Evolutionary conservation across 345 rosid genomes (phyloP), one percentile per base, ranked within the genome.

Genomic region (Sisymbrium altissimum): DNA sequence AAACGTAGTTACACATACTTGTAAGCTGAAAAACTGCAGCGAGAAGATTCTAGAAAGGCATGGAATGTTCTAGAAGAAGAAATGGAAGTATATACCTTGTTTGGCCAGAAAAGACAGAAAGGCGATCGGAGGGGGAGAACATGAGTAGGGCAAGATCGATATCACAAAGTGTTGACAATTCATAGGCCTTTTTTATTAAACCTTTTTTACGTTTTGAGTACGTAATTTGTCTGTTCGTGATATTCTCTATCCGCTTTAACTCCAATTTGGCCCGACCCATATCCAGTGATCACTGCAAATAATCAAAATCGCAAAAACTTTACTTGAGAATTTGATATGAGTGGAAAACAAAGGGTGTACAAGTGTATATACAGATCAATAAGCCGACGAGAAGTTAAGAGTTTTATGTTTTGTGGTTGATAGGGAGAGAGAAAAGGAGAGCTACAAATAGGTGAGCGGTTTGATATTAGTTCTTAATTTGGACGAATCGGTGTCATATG

Each of bases 101-200:
- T 44, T 81, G 78, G 15, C 92, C 75, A 60, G 92, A 84, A 62
- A 87, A 87, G 52, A 68, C 71, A 73, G 83, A 80, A 15, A 80
- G 45, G 21, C 92, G 81, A 69, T 84, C 86, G 25, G 89, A 86
- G 5, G 92, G 88, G 9, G 88, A 84, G 71, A 87, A 87, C 87
- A 84, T 80, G 76, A 87, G 49, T 12, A 87, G 86, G 65, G 88
- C 92, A 10, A 86, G 80, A 75, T 84, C 89, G 64, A 86, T 82
- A 59, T 83, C 89, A 61, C 89, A 84, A 12, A 87, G 84, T 56
- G 84, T 82, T 33, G 88, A 81, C 56, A 87, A 81, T 64, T 87
- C 91, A 70, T 84, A 83, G 14, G 88, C 91, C 72, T 85, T 87
- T 57, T 87, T 85, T 59, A 87, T 50, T 19, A 87, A 62, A 6